Base-by-base conservation (phyloP, 768 basidiomycete genomes). In the Serendipita sp. region DNA sequence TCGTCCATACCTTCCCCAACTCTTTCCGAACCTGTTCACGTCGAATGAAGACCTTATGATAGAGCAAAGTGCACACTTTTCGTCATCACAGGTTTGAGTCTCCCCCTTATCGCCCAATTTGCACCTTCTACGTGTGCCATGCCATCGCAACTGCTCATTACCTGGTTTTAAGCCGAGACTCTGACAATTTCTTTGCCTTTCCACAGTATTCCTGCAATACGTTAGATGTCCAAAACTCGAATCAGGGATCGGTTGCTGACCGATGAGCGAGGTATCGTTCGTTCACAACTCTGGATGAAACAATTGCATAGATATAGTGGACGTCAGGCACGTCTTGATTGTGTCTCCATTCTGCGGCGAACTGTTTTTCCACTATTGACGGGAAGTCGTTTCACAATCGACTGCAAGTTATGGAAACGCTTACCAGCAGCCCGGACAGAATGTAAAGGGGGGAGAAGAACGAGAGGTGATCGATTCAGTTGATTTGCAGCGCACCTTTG, bases 1-100 rank as follows among this genome's bases (percentile, higher is more conserved):
- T 15, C 28, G 30, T 23, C 8, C 76, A 63, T 70, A 81, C 66
- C 30, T 67, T 46, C 65, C 48, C 35, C 48, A 41, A 23, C 28
- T 11, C 15, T 30, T n/a, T 79, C 85, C 85, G 68, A 83, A 85
- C 70, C 78, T 81, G 58, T 73, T 71, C 44, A 86, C 74, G 68
- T 85, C 83, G 68, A 83, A 86, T 3, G 84, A 85, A 15, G 74
- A 76, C 16, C 80, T 77, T 54, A 86, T 73, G 32, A 86, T 78
- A 30, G 74, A 75, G 68, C 85, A 86, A 23, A 86, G 71, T 66
- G 74, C 76, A 63, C 85, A 88, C 15, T 77, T 76, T 15, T 78
- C 69, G 7, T 80, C 72, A 56, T 70, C 68, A 67, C 85, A 86
- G 15, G 80, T 76, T 34, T 70, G 73, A 30, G 78, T 73, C 41